Base-by-base conservation (phyloP, 352 stramenopile genomes). In the Globisporangium echinulatum region DNA sequence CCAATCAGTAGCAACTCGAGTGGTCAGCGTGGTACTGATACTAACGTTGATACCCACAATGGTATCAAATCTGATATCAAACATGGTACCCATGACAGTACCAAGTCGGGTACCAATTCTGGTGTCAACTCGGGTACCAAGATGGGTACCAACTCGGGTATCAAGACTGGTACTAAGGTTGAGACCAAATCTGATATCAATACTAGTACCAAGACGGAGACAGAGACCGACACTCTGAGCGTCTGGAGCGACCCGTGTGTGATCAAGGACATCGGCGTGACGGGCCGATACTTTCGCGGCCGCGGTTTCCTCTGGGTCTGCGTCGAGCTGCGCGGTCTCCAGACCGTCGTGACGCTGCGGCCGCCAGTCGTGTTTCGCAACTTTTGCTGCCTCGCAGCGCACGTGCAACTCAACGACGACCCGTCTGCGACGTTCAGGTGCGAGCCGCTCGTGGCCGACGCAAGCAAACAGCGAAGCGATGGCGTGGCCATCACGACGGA, bases 241-340 rank as follows among this genome's bases (percentile, higher is more conserved):
- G 19, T 50, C 13, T 91, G 82, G 82, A 88, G 72, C 38, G 82
- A 89, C 62, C 79, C 82, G 7, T 90, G 78, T 48, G 69, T 67
- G 49, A 76, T 90, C 40, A 85, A 84, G 44, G 75, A 84, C 4
- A 85, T 81, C 52, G 51, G 58, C 36, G 79, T 88, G 10, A 83
- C 72, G 36, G 79, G 77, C 15, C 71, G 82, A 33, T 87, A 78
- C 44, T 85, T 88, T 54, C 40, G 47, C 10, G 61, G 61, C 9
- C 54, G 60, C 15, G 84, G 84, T 5, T 89, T 89, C 59, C 59
- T 92, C 44, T 94, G 84, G 84, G 49, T 92, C 46, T 70, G 69
- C 33, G 77, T 92, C 7, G 70, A 86, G 51, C 59, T 85, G n/a
- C 66, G 59, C 25, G 77, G 77, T 15, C 71, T 87, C 7, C 65